These are phyloP conservation scores for Diplodia mutila DNA, from an alignment of 2,329 filamentous ascomycete species.

Conservation along the genomic window DNA sequence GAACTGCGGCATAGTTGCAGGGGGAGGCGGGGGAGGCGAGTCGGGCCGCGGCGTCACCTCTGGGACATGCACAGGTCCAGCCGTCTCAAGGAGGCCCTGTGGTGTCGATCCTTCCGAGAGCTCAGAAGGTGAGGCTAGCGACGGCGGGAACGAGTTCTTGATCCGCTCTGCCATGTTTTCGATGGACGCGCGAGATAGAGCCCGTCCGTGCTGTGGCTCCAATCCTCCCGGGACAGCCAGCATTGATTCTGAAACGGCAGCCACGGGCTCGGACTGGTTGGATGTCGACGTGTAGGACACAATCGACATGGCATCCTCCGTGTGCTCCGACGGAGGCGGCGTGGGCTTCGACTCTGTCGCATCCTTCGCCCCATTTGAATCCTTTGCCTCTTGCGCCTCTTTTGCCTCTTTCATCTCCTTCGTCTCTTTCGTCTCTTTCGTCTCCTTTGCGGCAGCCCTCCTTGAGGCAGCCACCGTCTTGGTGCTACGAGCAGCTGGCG, in stretches of 20 bases:
- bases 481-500: slow-evolving; percentile 26
- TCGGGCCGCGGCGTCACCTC: slow-evolving; percentile 37
- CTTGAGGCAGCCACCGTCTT: slow-evolving; percentile 28
- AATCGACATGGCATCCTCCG: slow-evolving; percentile 16
- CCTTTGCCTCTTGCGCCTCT: neutral
- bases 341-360: neutral
- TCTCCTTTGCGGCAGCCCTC: slow-evolving; percentile 28
- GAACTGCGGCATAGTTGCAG: slow-evolving; percentile 38
- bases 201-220: slow-evolving; percentile 1
- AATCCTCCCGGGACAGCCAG: neutral
- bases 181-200: slow-evolving; percentile 16
- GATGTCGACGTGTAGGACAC: slow-evolving; percentile 10
- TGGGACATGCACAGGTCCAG: slow-evolving; percentile 29
- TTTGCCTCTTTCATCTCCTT: slow-evolving; percentile 6
- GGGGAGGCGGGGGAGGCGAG: slow-evolving; percentile 41
- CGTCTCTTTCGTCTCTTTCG: slow-evolving; percentile 1
- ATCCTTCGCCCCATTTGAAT: slow-evolving; percentile 20
- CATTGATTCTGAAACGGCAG: neutral
- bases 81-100: slow-evolving; percentile 17
- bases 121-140: slow-evolving; percentile 15
- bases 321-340: neutral
- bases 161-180: slow-evolving; percentile 24
- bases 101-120: slow-evolving; percentile 16
- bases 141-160: slow-evolving; percentile 16
- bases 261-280: neutral